These are phyloP conservation scores for Acanthamoeba royreba DNA, from an alignment of 208 protist species.

Conservation along the genomic window DNA sequence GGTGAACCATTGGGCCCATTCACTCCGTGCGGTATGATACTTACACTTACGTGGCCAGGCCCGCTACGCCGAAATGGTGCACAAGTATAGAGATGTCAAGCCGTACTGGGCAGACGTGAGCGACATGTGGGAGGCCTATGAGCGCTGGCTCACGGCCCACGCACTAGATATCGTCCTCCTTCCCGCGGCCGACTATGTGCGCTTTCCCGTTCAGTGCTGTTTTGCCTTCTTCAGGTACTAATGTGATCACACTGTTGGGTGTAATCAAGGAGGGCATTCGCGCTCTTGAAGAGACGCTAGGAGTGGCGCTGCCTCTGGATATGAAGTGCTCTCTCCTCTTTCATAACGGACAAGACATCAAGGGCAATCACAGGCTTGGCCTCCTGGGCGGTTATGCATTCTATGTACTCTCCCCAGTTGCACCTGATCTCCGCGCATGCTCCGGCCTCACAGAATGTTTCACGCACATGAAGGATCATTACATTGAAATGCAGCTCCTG, in stretches of 20 bases:
- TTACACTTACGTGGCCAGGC: background rate
- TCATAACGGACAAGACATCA: background rate
- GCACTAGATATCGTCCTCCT: background rate
- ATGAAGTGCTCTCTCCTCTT: conserved; percentile 5
- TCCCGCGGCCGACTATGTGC: background rate
- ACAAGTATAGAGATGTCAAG: background rate
- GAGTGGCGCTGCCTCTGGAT: background rate
- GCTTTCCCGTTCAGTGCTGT: too few species aligned
- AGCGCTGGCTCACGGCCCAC: background rate
- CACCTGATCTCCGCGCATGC: background rate
- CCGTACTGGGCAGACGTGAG: background rate
- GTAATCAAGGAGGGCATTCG: background rate
- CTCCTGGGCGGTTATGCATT: conserved; percentile 22
- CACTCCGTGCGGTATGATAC: background rate
- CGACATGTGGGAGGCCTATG: conserved; percentile 16
- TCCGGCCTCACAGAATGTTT: background rate
- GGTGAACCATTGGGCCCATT: background rate
- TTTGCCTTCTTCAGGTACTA: background rate
- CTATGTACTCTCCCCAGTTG: background rate
- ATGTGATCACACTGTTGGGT: background rate
- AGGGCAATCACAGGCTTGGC: background rate
- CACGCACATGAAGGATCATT: background rate
- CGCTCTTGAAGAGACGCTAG: background rate
- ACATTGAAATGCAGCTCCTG: background rate
- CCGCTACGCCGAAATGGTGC: background rate